A percentile compares a stretch with the other conserved stretches of the same genome.
phyloP scores from a whole-genome alignment of 192 early-diverging fungal genomes.

The Mortierella claussenii region DNA sequence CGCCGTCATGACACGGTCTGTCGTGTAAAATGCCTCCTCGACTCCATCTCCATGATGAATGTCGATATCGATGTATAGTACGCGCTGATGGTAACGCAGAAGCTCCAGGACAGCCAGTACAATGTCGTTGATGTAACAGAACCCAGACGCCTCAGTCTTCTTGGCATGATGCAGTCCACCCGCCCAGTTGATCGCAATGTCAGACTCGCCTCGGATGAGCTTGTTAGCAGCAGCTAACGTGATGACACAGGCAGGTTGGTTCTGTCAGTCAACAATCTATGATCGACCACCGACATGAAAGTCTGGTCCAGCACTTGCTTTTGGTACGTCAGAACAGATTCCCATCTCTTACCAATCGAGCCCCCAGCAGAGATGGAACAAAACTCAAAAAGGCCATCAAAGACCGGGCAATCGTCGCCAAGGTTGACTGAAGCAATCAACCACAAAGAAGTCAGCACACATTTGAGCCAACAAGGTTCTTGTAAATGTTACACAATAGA shows the following conservation, averaged over 20 bases:
- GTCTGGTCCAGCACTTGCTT: too few relatives aligned
- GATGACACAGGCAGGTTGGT: too few relatives aligned
- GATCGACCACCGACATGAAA: neutral
- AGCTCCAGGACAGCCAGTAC: slow-evolving; percentile 85
- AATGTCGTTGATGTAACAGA: slow-evolving; percentile 97
- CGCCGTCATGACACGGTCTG: slow-evolving; percentile 94
- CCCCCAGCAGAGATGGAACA: slow-evolving; percentile 93
- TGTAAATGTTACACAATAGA: too few relatives aligned
- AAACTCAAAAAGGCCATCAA: slow-evolving; percentile 97
- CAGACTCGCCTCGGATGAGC: slow-evolving; percentile 64
- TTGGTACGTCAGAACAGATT: neutral
- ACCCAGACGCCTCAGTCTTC: slow-evolving; percentile 89
- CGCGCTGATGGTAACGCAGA: slow-evolving; percentile 83
- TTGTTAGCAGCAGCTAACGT: slow-evolving; percentile 72
- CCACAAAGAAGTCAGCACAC: slow-evolving; percentile 7
- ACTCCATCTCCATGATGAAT: slow-evolving; percentile 96
- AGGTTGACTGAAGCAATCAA: slow-evolving; percentile 69
- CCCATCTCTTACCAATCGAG: slow-evolving; percentile 74
- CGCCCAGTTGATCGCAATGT: slow-evolving; percentile 90
- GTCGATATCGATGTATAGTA: slow-evolving; percentile 95
- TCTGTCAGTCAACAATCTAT: neutral
- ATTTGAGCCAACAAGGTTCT: neutral
- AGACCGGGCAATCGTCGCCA: slow-evolving; percentile 94
- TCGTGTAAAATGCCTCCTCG: slow-evolving; percentile 93
- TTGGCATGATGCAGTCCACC: slow-evolving; percentile 89